Evolutionary conservation across 108 stramenopile genomes (phyloP).

Genomic region (Asterionellopsis glacialis): DNA sequence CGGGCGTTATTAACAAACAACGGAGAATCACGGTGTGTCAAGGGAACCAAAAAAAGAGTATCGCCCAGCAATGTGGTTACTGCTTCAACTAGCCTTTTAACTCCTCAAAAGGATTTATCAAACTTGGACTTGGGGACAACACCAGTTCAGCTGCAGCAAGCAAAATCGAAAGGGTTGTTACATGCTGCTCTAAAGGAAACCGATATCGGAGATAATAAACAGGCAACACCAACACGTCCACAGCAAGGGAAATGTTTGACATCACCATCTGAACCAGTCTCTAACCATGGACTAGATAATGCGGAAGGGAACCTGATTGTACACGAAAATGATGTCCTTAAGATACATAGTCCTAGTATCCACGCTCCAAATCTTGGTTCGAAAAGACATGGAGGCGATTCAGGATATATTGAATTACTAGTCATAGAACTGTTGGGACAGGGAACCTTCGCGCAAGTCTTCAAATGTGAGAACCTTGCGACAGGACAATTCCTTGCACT

Average conservation of each 20-base stretch:
- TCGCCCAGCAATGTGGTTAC: neutral
- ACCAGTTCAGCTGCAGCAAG: neutral
- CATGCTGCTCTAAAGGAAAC: conserved; percentile 10
- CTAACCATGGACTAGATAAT: conserved; percentile 70
- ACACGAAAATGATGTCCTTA: conserved; percentile 40
- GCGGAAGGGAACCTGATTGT: conserved; percentile 76
- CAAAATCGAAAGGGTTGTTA: conserved; percentile 4
- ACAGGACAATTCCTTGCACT: conserved; percentile 81
- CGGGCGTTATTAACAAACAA: neutral
- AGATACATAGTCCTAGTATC: conserved; percentile 40
- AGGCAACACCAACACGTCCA: conserved; percentile 9
- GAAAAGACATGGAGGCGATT: neutral
- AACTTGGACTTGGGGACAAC: neutral
- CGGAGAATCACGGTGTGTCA: neutral
- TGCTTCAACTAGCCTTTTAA: neutral
- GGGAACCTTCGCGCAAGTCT: conserved; percentile 98
- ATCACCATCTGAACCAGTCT: conserved; percentile 52
- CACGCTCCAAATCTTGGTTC: conserved; percentile 15
- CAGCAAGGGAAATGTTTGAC: conserved; percentile 63
- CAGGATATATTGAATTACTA: conserved; percentile 23
- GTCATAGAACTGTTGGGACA: conserved; percentile 81
- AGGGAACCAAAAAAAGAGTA: neutral
- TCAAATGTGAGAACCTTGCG: conserved; percentile 65
- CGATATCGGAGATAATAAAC: conserved; percentile 5
- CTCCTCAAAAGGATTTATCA: conserved; percentile 1